Base-by-base conservation (phyloP, 176 grass and related monocot genomes). In the Paspalum vaginatum region DNA sequence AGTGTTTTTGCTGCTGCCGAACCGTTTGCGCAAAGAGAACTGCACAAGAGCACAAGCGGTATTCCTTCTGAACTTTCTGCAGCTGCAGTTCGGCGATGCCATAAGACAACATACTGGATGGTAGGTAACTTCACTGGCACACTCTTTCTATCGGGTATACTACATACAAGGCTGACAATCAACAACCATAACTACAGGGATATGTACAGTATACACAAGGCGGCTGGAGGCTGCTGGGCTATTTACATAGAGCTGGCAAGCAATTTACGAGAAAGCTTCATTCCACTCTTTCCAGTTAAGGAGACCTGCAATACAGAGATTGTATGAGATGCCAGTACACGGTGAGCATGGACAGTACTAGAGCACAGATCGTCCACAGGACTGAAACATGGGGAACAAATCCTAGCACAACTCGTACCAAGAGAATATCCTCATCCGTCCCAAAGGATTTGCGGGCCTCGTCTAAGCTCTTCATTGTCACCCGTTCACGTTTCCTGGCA, bases 351-450 rank as follows among this genome's bases (percentile, higher is more conserved):
- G 21, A 40, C 4, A 40, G 8, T 2, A 20, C 26, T 21, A 74
- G 25, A 2, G 8, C 10, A 63, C 24, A 20, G 24, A 42, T n/a
- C 42, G 47, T n/a, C 65, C 12, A 61, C 11, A 61, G 0, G 16
- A 6, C 7, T 41, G 9, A 42, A 63, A 60, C 18, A 43, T 43
- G 0, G 57, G 74, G 5, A 80, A 39, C 37, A 17, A 0, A 45
- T 57, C 5, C 18, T 32, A 62, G 5, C 20, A 37, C 12, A 65
- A 56, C 7, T 44, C 75, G 41, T 95, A 99, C 96, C 96, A 99
- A 82, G 17, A 99, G 82, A 84, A 99, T 95, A 80, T 99, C 96
- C 79, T 99, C 96, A 45, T 99, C 96, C 0, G 96, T 99, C 66
- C 96, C 96, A 32, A 88, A 99, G 7, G 96, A 99, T 84, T 91